A percentile compares a stretch with the other conserved stretches of the same genome.
Conservation (phyloP, 2,329 filamentous ascomycete genomes). For the Neofusicoccum umdonicola region DNA sequence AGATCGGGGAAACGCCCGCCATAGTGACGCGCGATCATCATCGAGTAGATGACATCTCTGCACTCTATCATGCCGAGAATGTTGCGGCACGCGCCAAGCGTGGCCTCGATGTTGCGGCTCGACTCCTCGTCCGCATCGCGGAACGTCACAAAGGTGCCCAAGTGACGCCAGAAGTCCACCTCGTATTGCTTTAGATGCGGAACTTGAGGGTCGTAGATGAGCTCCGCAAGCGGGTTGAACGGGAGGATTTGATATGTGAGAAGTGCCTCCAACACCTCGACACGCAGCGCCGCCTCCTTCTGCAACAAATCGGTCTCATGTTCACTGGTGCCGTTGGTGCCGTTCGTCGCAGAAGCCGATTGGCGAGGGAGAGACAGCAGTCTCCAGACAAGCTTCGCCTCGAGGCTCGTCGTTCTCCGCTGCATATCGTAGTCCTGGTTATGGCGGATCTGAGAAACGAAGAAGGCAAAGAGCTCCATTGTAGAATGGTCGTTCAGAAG, state of each 20-base stretch:
- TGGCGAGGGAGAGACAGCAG: conserved; percentile 55
- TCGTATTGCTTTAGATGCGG: conserved; percentile 46
- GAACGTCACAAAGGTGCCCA: conserved; percentile 69
- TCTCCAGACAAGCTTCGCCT: conserved; percentile 61
- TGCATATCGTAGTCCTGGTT: conserved; percentile 13
- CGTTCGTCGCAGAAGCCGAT: conserved; percentile 32
- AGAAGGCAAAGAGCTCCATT: conserved; percentile 65
- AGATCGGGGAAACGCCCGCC: conserved; percentile 57
- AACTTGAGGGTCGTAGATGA: conserved; percentile 47
- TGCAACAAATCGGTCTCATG: conserved; percentile 56
- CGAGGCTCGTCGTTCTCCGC: conserved; percentile 46
- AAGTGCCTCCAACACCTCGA: conserved; percentile 73
- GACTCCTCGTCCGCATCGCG: conserved; percentile 59
- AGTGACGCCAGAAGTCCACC: conserved; percentile 76
- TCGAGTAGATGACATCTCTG: conserved; percentile 85
- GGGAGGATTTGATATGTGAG: conserved; percentile 68
- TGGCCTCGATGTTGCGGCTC: conserved; percentile 62
- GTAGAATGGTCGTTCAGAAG: conserved; percentile 57
- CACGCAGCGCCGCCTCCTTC: conserved; percentile 63
- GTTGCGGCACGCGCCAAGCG: conserved; percentile 63
- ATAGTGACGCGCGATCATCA: conserved; percentile 75
- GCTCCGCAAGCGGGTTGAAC: conserved; percentile 55
- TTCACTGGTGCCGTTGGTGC: conserved; percentile 44
- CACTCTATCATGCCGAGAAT: conserved; percentile 80
- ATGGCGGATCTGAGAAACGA: conserved; percentile 47